These are phyloP conservation scores for Torulaspora globosa DNA, from an alignment of 1,139 yeast genomes.

Conservation along the genomic window DNA sequence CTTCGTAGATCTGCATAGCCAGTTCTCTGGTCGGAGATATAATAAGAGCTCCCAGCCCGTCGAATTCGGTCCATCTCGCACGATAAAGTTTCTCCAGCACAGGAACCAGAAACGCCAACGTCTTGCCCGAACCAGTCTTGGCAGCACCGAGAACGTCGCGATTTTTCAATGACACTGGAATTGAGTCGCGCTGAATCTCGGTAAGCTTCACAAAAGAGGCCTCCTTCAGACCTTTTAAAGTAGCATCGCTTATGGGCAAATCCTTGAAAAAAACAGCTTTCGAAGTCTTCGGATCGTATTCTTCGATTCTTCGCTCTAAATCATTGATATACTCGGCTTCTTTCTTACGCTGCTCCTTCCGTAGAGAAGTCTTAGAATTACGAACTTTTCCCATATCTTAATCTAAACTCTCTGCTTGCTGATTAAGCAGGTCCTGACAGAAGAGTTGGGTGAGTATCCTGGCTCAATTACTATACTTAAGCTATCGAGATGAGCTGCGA, in stretches of 20 bases:
- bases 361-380: slow-evolving; percentile 41
- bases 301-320: slow-evolving; percentile 48
- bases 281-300: slow-evolving; percentile 44
- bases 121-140: slow-evolving; percentile 94
- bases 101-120: slow-evolving; percentile 87
- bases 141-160: slow-evolving; percentile 90
- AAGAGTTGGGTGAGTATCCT: too few relatives aligned
- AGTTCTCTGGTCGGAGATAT: slow-evolving; percentile 93
- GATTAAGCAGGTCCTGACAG: too few relatives aligned
- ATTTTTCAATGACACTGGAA: slow-evolving; percentile 73
- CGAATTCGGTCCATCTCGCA: slow-evolving; percentile 77
- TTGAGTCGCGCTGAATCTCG: slow-evolving; percentile 78
- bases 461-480: not conserved
- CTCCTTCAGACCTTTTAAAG: slow-evolving; percentile 68
- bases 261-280: slow-evolving; percentile 51
- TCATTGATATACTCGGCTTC: slow-evolving; percentile 47
- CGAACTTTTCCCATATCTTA: slow-evolving; percentile 42
- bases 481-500: slow-evolving; percentile 14
- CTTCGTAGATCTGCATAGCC: slow-evolving; percentile 92
- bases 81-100: slow-evolving; percentile 67
- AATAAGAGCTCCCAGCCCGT: slow-evolving; percentile 89
- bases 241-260: slow-evolving; percentile 66
- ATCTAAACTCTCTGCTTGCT: not conserved
- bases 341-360: slow-evolving; percentile 40
- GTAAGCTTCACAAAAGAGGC: slow-evolving; percentile 72